Conservation (phyloP, 2,329 filamentous ascomycete genomes). For the Lecanosticta acicola region DNA sequence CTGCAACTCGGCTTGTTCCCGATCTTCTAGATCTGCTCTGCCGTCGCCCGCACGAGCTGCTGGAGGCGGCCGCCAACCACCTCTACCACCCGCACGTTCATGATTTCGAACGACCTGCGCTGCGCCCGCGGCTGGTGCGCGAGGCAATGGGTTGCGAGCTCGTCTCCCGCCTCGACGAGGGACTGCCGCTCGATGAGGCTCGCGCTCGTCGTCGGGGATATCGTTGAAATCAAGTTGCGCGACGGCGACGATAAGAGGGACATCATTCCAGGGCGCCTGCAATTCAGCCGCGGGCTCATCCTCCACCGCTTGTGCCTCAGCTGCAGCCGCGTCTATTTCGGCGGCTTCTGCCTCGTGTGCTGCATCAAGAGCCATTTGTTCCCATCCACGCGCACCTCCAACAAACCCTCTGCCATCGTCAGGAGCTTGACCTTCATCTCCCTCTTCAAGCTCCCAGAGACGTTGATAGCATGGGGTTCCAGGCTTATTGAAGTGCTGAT, state of each 20-base stretch:
- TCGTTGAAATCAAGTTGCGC: slow-evolving; percentile 16
- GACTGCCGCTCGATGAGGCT: slow-evolving; percentile 3
- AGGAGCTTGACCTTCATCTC: slow-evolving; percentile 54
- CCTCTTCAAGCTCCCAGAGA: slow-evolving; percentile 82
- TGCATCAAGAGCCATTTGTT: slow-evolving; percentile 37
- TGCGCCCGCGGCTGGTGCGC: slow-evolving; percentile 14
- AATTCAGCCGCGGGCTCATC: slow-evolving; percentile 11
- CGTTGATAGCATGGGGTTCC: slow-evolving; percentile 69
- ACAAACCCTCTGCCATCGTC: slow-evolving; percentile 36
- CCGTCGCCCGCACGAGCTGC: slow-evolving; percentile 11
- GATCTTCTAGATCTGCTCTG: slow-evolving; percentile 18
- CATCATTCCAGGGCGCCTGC: slow-evolving; percentile 2
- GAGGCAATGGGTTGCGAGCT: slow-evolving; percentile 24
- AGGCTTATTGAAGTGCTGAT: slow-evolving; percentile 76
- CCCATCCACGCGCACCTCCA: slow-evolving; percentile 38
- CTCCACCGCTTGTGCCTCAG: slow-evolving; percentile 23
- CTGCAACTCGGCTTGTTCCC: slow-evolving; percentile 38
- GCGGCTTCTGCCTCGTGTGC: slow-evolving; percentile 25
- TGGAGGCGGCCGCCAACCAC: slow-evolving; percentile 6
- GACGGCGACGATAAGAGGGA: slow-evolving; percentile 16
- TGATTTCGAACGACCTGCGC: slow-evolving; percentile 20
- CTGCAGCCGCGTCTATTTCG: slow-evolving; percentile 29
- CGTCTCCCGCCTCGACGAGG: slow-evolving; percentile 11
- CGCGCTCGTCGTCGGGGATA: slow-evolving; percentile 4
- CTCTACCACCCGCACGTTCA: slow-evolving; percentile 15